A percentile compares a stretch with the other conserved stretches of the same genome.
phyloP scores from a whole-genome alignment of 306 rosid species.

The Castanea crenata region DNA sequence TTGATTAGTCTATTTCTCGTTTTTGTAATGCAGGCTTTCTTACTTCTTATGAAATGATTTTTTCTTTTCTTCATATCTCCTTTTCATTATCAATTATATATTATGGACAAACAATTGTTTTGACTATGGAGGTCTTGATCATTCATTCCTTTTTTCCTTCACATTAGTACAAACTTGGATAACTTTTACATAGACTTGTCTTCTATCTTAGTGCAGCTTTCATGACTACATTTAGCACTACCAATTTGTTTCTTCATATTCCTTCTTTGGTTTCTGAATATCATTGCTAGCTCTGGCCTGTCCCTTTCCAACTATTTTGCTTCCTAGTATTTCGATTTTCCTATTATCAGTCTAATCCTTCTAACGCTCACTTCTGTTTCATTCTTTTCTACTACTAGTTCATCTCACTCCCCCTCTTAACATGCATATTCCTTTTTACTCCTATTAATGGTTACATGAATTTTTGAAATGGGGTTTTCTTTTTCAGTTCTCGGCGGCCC shows the following conservation, averaged over 20 bases:
- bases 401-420: neutral
- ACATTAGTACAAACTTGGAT: neutral
- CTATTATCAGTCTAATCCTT: neutral
- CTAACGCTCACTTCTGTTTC: too few species aligned
- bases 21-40: neutral
- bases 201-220: neutral
- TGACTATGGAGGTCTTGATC: neutral
- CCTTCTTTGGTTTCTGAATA: neutral
- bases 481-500: slow-evolving; percentile 56
- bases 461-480: neutral
- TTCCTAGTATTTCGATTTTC: neutral
- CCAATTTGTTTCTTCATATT: neutral
- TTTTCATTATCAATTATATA: neutral
- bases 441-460: neutral
- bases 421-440: neutral
- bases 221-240: neutral
- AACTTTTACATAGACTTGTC: neutral
- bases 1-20: neutral
- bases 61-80: too few species aligned
- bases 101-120: neutral
- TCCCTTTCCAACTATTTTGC: neutral
- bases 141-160: neutral
- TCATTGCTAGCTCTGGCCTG: neutral
- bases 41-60: neutral
- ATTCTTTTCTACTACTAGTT: neutral